phyloP scores from a whole-genome alignment of 331 rosid genomes.

The Spiraea crenata region DNA sequence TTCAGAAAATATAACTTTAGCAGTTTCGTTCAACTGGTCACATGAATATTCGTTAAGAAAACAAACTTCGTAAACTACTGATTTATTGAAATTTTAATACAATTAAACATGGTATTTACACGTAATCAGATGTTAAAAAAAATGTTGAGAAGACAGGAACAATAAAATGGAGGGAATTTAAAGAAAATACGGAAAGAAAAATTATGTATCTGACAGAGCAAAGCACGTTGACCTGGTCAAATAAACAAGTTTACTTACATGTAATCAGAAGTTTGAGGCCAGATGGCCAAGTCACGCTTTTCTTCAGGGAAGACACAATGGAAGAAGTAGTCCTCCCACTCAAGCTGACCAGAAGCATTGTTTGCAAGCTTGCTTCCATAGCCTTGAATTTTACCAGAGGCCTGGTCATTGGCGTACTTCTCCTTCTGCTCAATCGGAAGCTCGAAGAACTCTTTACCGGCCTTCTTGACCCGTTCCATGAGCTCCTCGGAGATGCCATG shows the following conservation, averaged over 20 bases:
- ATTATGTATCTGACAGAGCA: too few relatives aligned
- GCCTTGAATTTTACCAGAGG: slow-evolving; percentile 59
- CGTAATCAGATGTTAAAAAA: slow-evolving; percentile 42
- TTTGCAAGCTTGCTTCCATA: slow-evolving; percentile 92
- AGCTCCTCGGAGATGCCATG: slow-evolving; percentile 66
- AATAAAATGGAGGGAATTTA: too few relatives aligned
- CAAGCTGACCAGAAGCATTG: slow-evolving; percentile 66
- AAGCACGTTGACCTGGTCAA: too few relatives aligned
- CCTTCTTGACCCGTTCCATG: slow-evolving; percentile 38
- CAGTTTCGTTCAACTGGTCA: too few relatives aligned
- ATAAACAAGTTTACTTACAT: slow-evolving; percentile 31
- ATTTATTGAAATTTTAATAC: too few relatives aligned
- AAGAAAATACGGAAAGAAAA: too few relatives aligned
- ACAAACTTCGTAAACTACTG: too few relatives aligned
- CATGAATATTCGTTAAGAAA: too few relatives aligned
- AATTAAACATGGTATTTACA: slow-evolving; percentile 31
- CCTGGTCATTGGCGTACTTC: slow-evolving; percentile 71
- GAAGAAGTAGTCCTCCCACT: slow-evolving; percentile 90
- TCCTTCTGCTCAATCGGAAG: slow-evolving; percentile 68
- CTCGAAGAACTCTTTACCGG: slow-evolving; percentile 51
- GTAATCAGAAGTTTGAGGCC: slow-evolving; percentile 70
- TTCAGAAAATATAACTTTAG: too few relatives aligned
- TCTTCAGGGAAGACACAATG: slow-evolving; percentile 65
- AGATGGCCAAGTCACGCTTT: slow-evolving; percentile 58
- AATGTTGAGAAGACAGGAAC: too few relatives aligned